phyloP scores from a whole-genome alignment of 331 rosid species.

The Quercus lobata region DNA sequence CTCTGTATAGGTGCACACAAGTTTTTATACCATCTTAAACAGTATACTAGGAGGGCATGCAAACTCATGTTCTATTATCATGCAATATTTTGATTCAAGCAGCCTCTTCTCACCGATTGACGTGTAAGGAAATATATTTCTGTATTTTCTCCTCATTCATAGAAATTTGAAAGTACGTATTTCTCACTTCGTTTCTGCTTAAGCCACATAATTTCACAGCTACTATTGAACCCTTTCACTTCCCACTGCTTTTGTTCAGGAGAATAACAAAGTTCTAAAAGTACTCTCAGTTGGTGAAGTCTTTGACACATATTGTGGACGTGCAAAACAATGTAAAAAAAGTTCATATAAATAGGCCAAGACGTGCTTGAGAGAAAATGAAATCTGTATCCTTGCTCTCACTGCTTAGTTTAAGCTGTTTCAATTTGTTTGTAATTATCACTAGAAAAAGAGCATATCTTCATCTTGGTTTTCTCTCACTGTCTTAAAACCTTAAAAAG shows the following conservation, averaged over 20 bases:
- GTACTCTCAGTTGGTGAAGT: neutral
- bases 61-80: neutral
- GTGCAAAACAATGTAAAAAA: neutral
- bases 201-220: no score
- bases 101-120: no score
- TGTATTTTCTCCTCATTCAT: neutral
- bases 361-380: no score
- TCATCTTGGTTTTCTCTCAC: neutral
- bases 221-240: neutral
- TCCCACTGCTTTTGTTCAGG: neutral
- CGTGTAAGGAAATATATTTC: neutral
- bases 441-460: neutral
- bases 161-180: neutral
- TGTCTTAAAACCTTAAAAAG: neutral
- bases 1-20: conserved; percentile 18
- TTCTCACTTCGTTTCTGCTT: neutral
- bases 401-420: neutral
- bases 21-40: conserved; percentile 3
- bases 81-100: neutral
- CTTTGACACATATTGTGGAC: neutral
- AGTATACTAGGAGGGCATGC: conserved; percentile 1
- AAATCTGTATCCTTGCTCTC: neutral
- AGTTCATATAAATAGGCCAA: neutral
- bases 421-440: neutral
- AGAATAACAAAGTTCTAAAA: neutral